Percentiles rank a stretch among this genome's conserved stretches.
These are phyloP conservation scores for Trichoderma erinaceum DNA, from an alignment of 495 filamentous ascomycete species.

Conservation along the genomic window DNA sequence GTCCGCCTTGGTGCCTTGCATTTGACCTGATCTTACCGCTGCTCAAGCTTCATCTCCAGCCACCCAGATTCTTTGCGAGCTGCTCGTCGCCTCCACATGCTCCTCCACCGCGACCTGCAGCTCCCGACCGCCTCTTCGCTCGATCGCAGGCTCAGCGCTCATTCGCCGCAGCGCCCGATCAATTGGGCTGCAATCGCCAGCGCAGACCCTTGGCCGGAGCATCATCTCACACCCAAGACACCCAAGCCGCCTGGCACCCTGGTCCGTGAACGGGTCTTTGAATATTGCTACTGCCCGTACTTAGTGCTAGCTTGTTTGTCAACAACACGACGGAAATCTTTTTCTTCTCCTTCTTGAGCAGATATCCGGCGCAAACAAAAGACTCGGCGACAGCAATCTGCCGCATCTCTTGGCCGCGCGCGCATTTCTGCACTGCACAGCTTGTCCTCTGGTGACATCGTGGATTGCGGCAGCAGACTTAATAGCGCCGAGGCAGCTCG, in stretches of 20 bases:
- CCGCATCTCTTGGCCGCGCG: background rate
- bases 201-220: background rate
- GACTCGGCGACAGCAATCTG: background rate
- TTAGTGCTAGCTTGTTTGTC: background rate
- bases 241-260: background rate
- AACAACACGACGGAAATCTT: background rate
- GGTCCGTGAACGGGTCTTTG: background rate
- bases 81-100: background rate
- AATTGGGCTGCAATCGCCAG: constrained; percentile 9
- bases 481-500: background rate
- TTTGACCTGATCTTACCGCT: background rate
- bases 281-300: background rate
- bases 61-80: background rate
- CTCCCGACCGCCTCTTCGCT: constrained; percentile 11
- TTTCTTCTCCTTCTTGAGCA: background rate
- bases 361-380: background rate
- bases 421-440: background rate
- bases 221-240: background rate
- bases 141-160: constrained; percentile 1
- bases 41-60: constrained; percentile 5
- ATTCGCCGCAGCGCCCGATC: constrained; percentile 4
- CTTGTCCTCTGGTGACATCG: background rate
- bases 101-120: constrained; percentile 13
- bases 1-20: constrained; percentile 3
- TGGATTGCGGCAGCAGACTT: background rate